Evolutionary conservation across 345 rosid species (phyloP).

Genomic region (Pistacia atlantica): DNA sequence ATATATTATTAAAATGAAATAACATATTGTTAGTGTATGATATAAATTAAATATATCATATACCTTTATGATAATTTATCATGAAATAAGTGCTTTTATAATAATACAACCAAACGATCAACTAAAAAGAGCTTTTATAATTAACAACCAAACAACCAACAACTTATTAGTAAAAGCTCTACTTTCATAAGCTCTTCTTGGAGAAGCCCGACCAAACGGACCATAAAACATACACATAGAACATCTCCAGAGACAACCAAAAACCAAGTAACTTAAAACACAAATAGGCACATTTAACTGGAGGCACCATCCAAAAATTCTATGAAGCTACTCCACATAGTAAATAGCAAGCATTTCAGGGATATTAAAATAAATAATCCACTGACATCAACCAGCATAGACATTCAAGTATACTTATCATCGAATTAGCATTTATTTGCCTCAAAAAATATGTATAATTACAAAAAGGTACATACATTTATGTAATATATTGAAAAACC

Average conservation of each 20-base stretch:
- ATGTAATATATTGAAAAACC: not conserved
- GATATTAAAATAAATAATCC: not conserved
- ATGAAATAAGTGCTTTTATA: too few species aligned
- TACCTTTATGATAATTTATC: too few species aligned
- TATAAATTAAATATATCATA: too few species aligned
- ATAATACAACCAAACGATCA: too few species aligned
- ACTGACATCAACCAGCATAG: not conserved
- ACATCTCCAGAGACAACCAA: not conserved
- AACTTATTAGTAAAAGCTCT: too few species aligned
- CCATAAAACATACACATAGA: not conserved
- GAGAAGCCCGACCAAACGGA: too few species aligned
- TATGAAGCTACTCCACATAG: not conserved
- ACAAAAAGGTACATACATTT: not conserved
- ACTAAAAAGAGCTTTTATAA: too few species aligned
- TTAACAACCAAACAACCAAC: too few species aligned
- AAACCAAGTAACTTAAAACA: conserved; percentile 4
- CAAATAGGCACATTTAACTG: not conserved
- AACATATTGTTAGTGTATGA: too few species aligned
- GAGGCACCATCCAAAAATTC: not conserved
- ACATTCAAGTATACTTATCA: not conserved
- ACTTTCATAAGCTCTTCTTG: too few species aligned
- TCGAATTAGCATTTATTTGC: not conserved
- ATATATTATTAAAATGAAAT: too few species aligned
- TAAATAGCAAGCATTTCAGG: not conserved
- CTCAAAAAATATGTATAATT: not conserved